Evolutionary conservation across 2,329 filamentous ascomycete genomes (phyloP), one percentile per base, ranked within the genome.

Genomic region (Arthrobotrys musiformis): DNA sequence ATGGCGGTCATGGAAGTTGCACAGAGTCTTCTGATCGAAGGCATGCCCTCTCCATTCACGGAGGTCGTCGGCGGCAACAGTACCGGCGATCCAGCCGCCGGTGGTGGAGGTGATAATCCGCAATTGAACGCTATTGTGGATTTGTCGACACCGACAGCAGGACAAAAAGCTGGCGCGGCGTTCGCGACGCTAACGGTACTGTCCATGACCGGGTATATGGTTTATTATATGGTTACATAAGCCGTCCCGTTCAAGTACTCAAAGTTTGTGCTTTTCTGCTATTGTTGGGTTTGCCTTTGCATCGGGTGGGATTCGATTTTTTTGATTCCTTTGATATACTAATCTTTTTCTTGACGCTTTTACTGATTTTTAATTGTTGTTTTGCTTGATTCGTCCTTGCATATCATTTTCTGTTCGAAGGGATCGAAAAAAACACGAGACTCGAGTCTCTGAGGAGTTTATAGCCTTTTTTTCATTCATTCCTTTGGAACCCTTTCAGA

Each of bases 1-100:
- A 89, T 91, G 88, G 87, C 86, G 68, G 90, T 89, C 0, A 85
- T 91, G 60, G 89, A 91, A 83, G 85, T 86, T 0, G 84, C 91
- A 15, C 89, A 91, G 81, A 88, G 88, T 2, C 83, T 90, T 2
- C 83, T 91, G 58, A 84, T 85, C 13, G 80, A 83, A 13, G 80
- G 84, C 4, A 84, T 86, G 0, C 74, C 81, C 2, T 82, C 85
- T 4, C 89, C 89, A 0, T 82, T 88, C 35, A 83, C 84, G 1
- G 82, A 85, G 28, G 80, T 84, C 0, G 88, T 83, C 0, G 90
- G 90, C 54, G 90, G 90, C 17, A 91, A 86, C 1, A 89, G 87
- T 79, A 82, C 84, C 60, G 86, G 85, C 52, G 82, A 87, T 24
- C 74, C 81, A 3, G 13, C 79, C 5, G 74, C 79, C 11, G 80